These are phyloP conservation scores for Pleochaeta shiraiana DNA, from an alignment of 2,329 filamentous ascomycete genomes.

Conservation along the genomic window DNA sequence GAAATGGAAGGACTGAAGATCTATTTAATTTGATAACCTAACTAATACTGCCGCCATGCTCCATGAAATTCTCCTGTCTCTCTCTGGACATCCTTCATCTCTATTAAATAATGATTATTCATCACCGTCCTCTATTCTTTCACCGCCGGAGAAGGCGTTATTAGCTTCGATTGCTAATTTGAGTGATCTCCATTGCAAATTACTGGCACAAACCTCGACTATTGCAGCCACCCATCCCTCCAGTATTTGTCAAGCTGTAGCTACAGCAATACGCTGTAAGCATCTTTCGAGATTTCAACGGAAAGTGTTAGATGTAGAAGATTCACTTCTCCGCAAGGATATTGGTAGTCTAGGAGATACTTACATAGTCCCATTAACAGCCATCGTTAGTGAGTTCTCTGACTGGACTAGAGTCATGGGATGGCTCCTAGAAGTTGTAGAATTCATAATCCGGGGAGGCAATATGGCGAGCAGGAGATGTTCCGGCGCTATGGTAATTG, in stretches of 20 bases:
- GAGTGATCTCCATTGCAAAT: conserved; percentile 52
- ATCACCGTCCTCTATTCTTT: conserved; percentile 29
- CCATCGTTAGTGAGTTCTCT: conserved; percentile 65
- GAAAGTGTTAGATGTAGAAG: conserved; percentile 70
- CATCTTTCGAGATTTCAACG: conserved; percentile 66
- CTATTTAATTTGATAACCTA: not conserved
- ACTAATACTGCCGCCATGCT: conserved; percentile 41
- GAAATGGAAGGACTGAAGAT: no score
- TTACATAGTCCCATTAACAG: conserved; percentile 78
- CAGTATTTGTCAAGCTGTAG: conserved; percentile 70
- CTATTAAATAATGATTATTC: conserved; percentile 41
- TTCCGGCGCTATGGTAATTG: conserved; percentile 52
- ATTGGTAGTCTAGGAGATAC: conserved; percentile 70
- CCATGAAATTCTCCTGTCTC: conserved; percentile 92
- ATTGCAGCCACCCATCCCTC: conserved; percentile 54
- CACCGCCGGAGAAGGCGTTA: conserved; percentile 65
- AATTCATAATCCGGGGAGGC: conserved; percentile 36
- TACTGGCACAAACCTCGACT: conserved; percentile 42
- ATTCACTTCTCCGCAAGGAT: conserved; percentile 52
- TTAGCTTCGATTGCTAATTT: conserved; percentile 57
- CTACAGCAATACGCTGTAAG: conserved; percentile 48
- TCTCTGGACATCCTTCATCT: conserved; percentile 82
- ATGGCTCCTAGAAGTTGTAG: conserved; percentile 59
- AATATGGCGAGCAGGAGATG: conserved; percentile 21
- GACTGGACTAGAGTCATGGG: conserved; percentile 67